Conservation (phyloP, 2,329 filamentous ascomycete genomes). For the Hymenoscyphus fructigenus region DNA sequence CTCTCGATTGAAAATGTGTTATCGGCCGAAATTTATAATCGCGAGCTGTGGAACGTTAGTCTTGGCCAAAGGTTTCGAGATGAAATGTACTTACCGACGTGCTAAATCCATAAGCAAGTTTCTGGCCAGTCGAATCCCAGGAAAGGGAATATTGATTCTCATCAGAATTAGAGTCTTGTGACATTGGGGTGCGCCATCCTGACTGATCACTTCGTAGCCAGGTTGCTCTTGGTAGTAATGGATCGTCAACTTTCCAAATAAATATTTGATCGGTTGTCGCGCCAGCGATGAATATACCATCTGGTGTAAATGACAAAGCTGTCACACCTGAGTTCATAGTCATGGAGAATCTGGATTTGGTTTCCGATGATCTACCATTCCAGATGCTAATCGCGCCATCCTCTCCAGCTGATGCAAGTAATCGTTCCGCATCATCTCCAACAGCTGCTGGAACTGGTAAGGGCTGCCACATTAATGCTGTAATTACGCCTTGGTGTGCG, state of each 20-base stretch:
- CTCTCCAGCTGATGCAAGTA: constrained; percentile 61
- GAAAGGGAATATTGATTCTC: constrained; percentile 62
- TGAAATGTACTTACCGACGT: constrained; percentile 51
- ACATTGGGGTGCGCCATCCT: constrained; percentile 59
- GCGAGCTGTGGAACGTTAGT: constrained; percentile 27
- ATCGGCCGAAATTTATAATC: constrained; percentile 30
- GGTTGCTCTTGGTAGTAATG: constrained; percentile 56
- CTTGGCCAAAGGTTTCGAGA: neutral
- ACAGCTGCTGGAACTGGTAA: constrained; percentile 41
- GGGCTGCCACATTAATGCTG: constrained; percentile 61
- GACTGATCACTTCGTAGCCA: constrained; percentile 57
- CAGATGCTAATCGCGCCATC: constrained; percentile 63
- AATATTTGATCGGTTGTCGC: constrained; percentile 58
- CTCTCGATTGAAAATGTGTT: constrained; percentile 4
- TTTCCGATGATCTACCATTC: constrained; percentile 56
- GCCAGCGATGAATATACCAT: constrained; percentile 62
- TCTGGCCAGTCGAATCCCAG: constrained; percentile 62
- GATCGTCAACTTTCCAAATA: constrained; percentile 64
- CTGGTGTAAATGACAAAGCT: constrained; percentile 60
- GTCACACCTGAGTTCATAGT: constrained; percentile 60
- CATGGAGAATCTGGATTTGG: constrained; percentile 58
- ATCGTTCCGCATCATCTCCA: constrained; percentile 44
- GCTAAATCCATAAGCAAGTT: constrained; percentile 62
- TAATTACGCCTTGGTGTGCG: constrained; percentile 59
- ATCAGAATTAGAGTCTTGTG: constrained; percentile 48